These are phyloP conservation scores for Cladophialophora carrionii DNA, from an alignment of 2,329 filamentous ascomycete species.

Conservation along the genomic window DNA sequence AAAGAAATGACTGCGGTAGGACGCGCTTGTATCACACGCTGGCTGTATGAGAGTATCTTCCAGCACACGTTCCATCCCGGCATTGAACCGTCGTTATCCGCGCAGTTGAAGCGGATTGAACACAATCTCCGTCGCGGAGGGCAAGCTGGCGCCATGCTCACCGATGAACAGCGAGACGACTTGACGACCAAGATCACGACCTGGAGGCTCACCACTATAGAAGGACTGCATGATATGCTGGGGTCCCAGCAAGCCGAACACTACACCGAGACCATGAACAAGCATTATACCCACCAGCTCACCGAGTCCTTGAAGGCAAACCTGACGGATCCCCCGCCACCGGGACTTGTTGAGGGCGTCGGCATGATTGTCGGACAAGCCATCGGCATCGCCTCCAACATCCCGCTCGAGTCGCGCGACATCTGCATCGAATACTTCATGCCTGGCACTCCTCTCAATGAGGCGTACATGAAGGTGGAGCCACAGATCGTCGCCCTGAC, in stretches of 20 bases:
- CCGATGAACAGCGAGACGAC: conserved; percentile 69
- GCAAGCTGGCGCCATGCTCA: conserved; percentile 24
- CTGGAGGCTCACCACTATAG: conserved; percentile 91
- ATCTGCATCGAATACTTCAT: conserved; percentile 83
- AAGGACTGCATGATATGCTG: conserved; percentile 77
- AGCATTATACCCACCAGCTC: conserved; percentile 69
- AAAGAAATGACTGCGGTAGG: conserved; percentile 98
- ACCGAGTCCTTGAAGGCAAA: conserved; percentile 72
- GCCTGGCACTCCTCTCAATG: conserved; percentile 71
- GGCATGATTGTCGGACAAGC: conserved; percentile 93
- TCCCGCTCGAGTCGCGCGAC: conserved; percentile 89
- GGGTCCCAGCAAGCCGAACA: conserved; percentile 66
- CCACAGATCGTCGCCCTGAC: conserved; percentile 64
- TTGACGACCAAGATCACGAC: conserved; percentile 83
- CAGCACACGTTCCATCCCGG: conserved; percentile 90
- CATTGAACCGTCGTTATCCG: conserved; percentile 74
- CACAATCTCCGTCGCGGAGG: conserved; percentile 71
- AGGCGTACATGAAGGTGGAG: conserved; percentile 84
- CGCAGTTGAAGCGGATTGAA: conserved; percentile 82
- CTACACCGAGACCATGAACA: conserved; percentile 70
- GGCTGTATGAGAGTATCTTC: conserved; percentile 90
- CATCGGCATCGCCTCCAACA: conserved; percentile 78
- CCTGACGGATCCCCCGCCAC: conserved; percentile 73
- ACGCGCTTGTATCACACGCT: conserved; percentile 82
- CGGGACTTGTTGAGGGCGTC: conserved; percentile 83